Evolutionary conservation across 495 filamentous ascomycete genomes (phyloP).

Genomic region (Corynascus novoguineensis): DNA sequence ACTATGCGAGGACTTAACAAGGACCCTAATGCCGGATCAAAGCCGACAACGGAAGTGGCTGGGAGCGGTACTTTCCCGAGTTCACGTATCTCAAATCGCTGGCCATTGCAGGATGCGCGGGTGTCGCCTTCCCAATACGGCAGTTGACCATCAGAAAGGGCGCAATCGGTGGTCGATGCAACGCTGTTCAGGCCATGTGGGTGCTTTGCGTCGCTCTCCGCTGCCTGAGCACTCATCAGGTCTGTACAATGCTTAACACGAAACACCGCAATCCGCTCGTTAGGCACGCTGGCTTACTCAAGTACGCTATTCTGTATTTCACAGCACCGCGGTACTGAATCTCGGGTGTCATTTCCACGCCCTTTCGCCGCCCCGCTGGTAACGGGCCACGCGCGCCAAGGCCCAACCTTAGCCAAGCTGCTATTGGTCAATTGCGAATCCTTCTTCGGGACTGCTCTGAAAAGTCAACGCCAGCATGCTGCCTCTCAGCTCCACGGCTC

Average conservation of each 20-base stretch:
- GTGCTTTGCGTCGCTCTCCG: neutral
- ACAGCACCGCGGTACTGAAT: too few relatives aligned
- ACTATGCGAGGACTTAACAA: too few relatives aligned
- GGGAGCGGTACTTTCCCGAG: neutral
- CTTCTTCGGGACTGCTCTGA: neutral
- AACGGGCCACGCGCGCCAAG: too few relatives aligned
- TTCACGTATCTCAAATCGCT: neutral
- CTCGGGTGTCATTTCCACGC: too few relatives aligned
- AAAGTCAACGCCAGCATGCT: neutral
- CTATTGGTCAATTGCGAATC: neutral
- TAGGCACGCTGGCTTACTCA: too few relatives aligned
- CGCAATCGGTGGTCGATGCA: neutral
- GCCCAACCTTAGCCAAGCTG: neutral
- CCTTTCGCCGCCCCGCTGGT: too few relatives aligned
- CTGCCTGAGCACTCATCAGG: too few relatives aligned
- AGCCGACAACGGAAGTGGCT: neutral
- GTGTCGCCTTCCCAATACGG: constrained; percentile 2
- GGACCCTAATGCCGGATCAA: neutral
- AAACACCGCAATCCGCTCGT: too few relatives aligned
- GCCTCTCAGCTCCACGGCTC: too few relatives aligned
- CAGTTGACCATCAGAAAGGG: neutral
- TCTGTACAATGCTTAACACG: too few relatives aligned
- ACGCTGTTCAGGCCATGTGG: neutral
- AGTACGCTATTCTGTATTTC: too few relatives aligned
- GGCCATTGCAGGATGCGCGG: neutral